Evolutionary conservation across 257 asterid species (phyloP).

Genomic region (Galeopsis tetrahit): DNA sequence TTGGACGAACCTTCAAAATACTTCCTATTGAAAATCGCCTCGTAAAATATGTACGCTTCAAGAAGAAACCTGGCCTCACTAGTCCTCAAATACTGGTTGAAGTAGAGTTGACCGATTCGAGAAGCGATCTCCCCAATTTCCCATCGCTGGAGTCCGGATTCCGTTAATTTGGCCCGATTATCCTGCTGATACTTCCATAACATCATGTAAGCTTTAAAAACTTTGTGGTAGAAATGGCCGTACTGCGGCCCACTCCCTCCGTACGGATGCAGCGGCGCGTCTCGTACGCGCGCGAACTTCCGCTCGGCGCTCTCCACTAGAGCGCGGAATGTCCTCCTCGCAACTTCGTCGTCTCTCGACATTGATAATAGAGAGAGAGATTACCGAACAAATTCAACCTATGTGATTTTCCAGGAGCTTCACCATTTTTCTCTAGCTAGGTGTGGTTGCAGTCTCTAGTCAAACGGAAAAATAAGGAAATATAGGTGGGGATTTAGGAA

Average conservation of each 20-base stretch:
- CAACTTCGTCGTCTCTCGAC: constrained; percentile 62
- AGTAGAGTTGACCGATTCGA: constrained; percentile 92
- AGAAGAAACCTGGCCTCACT: constrained; percentile 89
- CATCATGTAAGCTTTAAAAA: constrained; percentile 81
- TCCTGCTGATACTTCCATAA: constrained; percentile 95
- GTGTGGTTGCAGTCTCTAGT: constrained; percentile 23
- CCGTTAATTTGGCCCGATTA: constrained; percentile 69
- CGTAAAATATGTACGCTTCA: constrained; percentile 90
- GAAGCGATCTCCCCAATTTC: constrained; percentile 99
- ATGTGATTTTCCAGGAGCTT: constrained; percentile 29
- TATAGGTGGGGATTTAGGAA: constrained; percentile 27
- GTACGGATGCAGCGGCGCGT: constrained; percentile 85
- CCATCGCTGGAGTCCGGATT: constrained; percentile 88
- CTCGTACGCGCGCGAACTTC: constrained; percentile 90
- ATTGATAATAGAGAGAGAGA: constrained; percentile 32
- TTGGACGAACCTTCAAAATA: constrained; percentile 80
- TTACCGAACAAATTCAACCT: constrained; percentile 20
- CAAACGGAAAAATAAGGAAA: constrained; percentile 24
- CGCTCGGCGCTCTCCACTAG: constrained; percentile 84
- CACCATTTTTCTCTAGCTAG: constrained; percentile 33
- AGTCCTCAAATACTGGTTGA: constrained; percentile 88
- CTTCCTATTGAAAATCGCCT: constrained; percentile 78
- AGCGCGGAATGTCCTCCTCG: constrained; percentile 59
- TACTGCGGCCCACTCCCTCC: constrained; percentile 59
- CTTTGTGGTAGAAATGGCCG: constrained; percentile 76